Evolutionary conservation across 768 basidiomycete genomes (phyloP).

Genomic region (Punctularia strigosozonata): DNA sequence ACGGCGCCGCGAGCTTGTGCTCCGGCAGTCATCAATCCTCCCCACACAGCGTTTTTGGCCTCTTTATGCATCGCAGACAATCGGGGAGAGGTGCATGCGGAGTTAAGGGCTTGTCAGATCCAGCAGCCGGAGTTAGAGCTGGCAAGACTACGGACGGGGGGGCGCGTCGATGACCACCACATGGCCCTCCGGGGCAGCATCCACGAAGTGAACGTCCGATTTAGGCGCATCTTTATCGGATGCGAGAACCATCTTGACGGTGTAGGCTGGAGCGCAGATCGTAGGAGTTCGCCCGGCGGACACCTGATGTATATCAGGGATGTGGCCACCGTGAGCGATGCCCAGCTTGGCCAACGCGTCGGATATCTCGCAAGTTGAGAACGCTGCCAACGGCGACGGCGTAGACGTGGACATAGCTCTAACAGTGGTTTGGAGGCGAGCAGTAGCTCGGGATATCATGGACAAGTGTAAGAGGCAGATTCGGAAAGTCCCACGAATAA

Average conservation of each 20-base stretch:
- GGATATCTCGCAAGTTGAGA: constrained; percentile 76
- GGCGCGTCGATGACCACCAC: constrained; percentile 72
- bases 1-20: constrained; percentile 57
- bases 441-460: background rate
- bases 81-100: background rate
- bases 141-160: constrained; percentile 32
- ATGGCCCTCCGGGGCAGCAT: constrained; percentile 51
- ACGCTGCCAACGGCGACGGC: constrained; percentile 16
- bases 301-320: constrained; percentile 64
- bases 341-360: constrained; percentile 82
- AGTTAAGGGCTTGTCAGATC: background rate
- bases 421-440: constrained; percentile 5
- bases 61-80: constrained; percentile 25
- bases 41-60: constrained; percentile 79
- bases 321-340: constrained; percentile 56
- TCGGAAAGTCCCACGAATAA: background rate
- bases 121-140: background rate
- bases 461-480: background rate
- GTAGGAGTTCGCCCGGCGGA: no score
- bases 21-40: constrained; percentile 83
- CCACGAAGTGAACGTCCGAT: constrained; percentile 68
- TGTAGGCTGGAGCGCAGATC: constrained; percentile 75
- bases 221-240: constrained; percentile 51
- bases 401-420: constrained; percentile 12
- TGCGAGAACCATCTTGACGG: constrained; percentile 67